A percentile compares a stretch with the other conserved stretches of the same genome.
These are phyloP conservation scores for Zygosaccharomyces sapae DNA, from an alignment of 1,139 yeast species.

Conservation along the genomic window DNA sequence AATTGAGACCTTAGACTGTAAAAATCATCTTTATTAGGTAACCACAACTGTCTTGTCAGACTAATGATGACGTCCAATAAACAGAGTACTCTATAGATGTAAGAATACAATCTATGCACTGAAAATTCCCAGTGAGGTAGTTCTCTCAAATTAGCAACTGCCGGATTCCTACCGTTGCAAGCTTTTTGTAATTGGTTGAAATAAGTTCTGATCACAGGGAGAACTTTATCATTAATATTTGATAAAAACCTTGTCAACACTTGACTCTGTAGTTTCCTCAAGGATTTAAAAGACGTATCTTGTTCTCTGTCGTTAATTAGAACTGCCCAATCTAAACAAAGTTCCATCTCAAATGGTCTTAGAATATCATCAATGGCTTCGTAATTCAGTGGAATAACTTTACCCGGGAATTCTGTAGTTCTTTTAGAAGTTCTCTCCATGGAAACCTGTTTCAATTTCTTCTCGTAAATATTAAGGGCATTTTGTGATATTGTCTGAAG, in stretches of 20 bases:
- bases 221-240: constrained; percentile 22
- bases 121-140: constrained; percentile 42
- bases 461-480: constrained; percentile 48
- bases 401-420: constrained; percentile 31
- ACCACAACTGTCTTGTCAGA: constrained; percentile 26
- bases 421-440: constrained; percentile 38
- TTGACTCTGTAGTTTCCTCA: constrained; percentile 30
- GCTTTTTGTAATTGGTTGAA: constrained; percentile 26
- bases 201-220: constrained; percentile 24
- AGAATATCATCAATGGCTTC: constrained; percentile 36
- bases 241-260: constrained; percentile 26
- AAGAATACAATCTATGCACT: constrained; percentile 47
- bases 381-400: constrained; percentile 31
- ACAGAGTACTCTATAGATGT: constrained; percentile 23
- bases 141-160: constrained; percentile 12
- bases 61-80: constrained; percentile 22
- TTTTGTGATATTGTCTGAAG: constrained; percentile 29
- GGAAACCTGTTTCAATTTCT: constrained; percentile 44
- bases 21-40: constrained; percentile 26
- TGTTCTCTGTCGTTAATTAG: constrained; percentile 26
- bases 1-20: constrained; percentile 22
- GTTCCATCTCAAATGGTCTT: constrained; percentile 36
- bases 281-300: constrained; percentile 29
- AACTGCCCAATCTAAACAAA: constrained; percentile 35
- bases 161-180: constrained; percentile 14